These are phyloP conservation scores for Aspergillus novofumigatus DNA, from an alignment of 2,329 filamentous ascomycete species.

Conservation along the genomic window DNA sequence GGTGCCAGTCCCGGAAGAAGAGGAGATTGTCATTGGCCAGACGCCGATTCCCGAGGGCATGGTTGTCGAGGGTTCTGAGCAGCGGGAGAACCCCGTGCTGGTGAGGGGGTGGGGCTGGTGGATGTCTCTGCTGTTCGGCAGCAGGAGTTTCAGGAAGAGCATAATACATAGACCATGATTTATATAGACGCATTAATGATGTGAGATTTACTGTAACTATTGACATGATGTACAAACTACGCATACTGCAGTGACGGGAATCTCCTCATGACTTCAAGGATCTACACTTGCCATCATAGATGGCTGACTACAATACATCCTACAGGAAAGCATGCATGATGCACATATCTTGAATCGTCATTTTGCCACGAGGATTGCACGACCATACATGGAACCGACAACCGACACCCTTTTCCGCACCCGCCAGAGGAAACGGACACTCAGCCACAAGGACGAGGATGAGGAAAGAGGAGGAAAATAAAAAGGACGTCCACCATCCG, in stretches of 20 bases:
- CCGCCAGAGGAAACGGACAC: conserved; percentile 16
- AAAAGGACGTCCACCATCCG: not conserved
- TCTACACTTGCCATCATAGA: too few relatives aligned
- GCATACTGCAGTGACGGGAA: too few relatives aligned
- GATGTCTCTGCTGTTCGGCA: conserved; percentile 23
- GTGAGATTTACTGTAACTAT: too few relatives aligned
- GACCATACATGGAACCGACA: conserved; percentile 23
- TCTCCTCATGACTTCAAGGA: too few relatives aligned
- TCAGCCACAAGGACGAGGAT: conserved; percentile 13
- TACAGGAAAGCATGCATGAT: conserved; percentile 16
- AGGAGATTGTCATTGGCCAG: conserved; percentile 38
- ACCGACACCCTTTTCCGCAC: conserved; percentile 12
- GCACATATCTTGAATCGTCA: conserved; percentile 27
- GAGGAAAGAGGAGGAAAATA: conserved; percentile 12
- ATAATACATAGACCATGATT: too few relatives aligned
- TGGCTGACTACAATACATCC: too few relatives aligned
- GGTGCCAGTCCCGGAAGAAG: conserved; percentile 33
- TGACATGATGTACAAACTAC: too few relatives aligned
- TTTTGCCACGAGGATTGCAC: conserved; percentile 24
- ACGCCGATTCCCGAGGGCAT: conserved; percentile 27
- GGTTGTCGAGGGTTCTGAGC: conserved; percentile 18
- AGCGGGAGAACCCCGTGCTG: conserved; percentile 23
- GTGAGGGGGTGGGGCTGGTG: conserved; percentile 32
- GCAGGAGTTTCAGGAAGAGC: not conserved
- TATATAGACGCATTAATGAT: too few relatives aligned